Conservation (phyloP, 1,284 basidiomycete species). For the Ceratobasidium sp. region DNA sequence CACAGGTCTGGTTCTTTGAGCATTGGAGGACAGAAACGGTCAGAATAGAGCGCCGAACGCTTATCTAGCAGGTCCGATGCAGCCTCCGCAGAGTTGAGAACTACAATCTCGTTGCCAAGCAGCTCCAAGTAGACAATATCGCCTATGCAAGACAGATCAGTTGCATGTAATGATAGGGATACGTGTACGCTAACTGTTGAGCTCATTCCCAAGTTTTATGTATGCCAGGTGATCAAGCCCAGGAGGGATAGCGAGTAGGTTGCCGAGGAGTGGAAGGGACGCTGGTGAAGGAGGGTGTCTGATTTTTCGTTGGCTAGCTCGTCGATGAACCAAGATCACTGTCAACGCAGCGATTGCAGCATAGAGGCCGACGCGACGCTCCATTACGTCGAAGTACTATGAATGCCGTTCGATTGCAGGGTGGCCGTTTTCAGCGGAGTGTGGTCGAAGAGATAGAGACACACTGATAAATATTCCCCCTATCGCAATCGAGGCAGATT, state of each 20-base stretch:
- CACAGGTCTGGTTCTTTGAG: background rate
- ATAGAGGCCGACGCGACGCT: no score
- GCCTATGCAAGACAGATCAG: background rate
- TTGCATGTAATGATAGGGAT: background rate
- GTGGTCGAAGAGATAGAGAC: no score
- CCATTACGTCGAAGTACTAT: no score
- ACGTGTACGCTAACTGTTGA: background rate
- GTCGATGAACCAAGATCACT: no score
- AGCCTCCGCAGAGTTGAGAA: slow-evolving; percentile 55
- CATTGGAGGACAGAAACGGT: slow-evolving; percentile 43
- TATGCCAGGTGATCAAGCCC: background rate
- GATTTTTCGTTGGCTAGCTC: no score
- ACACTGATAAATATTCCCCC: no score
- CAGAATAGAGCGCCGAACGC: slow-evolving; percentile 55
- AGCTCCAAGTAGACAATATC: slow-evolving; percentile 58
- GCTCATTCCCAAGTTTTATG: background rate
- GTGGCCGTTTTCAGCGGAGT: no score
- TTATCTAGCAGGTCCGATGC: slow-evolving; percentile 57
- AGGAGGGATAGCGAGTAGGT: background rate
- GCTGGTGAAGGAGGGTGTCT: background rate
- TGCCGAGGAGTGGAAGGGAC: background rate
- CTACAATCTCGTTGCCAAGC: slow-evolving; percentile 56
- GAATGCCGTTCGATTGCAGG: no score
- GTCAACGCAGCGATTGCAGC: no score
- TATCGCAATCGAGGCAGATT: no score